Base-by-base conservation (phyloP, 2,329 filamentous ascomycete genomes). In the Hypoxylon sp. region DNA sequence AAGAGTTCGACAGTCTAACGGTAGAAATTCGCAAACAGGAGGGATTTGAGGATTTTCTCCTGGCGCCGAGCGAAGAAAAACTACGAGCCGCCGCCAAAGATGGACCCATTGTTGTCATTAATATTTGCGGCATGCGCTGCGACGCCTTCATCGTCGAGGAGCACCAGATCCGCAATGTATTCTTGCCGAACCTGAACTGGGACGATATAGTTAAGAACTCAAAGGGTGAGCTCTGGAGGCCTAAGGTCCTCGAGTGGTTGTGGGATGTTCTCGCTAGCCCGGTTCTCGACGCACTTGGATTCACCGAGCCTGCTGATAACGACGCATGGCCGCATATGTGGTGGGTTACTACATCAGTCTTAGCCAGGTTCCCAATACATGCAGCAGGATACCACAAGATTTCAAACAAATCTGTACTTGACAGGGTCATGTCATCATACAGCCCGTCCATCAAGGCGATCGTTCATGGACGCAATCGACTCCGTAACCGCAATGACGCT, bases 341-440 rank as follows among this genome's bases (percentile, higher is more conserved):
- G 73, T 81, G 79, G 79, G 73, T 81, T 63, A 73, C 75, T 0
- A 80, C 77, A 0, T 78, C 78, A 0, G 35, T 46, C 0, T 63
- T 81, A 1, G 70, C 10, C 52, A 60, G 66, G 4, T 74, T 81
- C 31, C 79, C 78, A 9, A 46, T 81, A n/a, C 79, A 81, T 57
- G 79, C 79, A 0, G 78, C 79, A 0, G 80, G 80, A 8, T 60
- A 70, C 33, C 76, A 81, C 19, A 22, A 22, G 19, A 22, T 22
- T 22, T 56, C 13, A 37, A 2, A 14, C 56, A 59, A 76, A 13
- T 76, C 76, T 0, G 76, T 77, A 1, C 48, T 81, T 1, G 77
- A 81, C 50, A 65, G 78, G 33, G 80, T 78, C 1, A 74, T 82
- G 3, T 82, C 80, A 3, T 82, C 80, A 0, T 82, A 82, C 54